Evolutionary conservation across 495 filamentous ascomycete species (phyloP), one percentile per base, ranked within the genome.

Genomic region (Penicillium simplicissimum): DNA sequence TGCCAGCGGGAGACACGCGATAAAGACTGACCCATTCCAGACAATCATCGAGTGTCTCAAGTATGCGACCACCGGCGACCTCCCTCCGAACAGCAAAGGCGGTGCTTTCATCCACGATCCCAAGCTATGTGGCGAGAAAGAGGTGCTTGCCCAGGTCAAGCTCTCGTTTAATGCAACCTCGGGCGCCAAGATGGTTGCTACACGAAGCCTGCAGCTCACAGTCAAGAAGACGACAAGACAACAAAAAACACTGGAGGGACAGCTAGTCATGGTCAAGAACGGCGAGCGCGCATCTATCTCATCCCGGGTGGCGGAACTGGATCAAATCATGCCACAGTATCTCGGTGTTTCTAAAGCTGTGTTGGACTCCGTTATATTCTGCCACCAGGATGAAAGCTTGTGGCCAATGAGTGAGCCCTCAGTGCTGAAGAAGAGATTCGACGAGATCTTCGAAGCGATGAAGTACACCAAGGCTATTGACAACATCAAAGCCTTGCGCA

Each of bases 31-130:
- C 61, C 45, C 3, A 9, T 15, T 52, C 10, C 64, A 88, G 85
- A 98, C 96, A 48, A 96, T 98, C 72, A 98, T 98, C 76, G 95
- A 98, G 74, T 97, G 95, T 71, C 92, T 98, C 66, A 97, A 97
- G 71, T 98, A 96, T 88, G 93, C 90, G 47, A 97, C 96, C 35
- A 97, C 93, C 13, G 95, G 95, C 54, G 89, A 96, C 61, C 82
- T 96, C 2, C 95, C 95, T 25, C 93, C 93, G 31, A 97, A 97
- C 78, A 95, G 89, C 80, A 92, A 89, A 70, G 90, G 91, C 38
- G 95, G 94, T 33, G 94, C 96, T 52, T 98, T 98, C 71, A 92
- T 98, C 57, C 93, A 98, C 72, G 95, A 98, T 64, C 95, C 96
- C 10, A 94, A 92, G 85, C 82, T 97, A 56, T 90, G 83, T 59